phyloP scores from a whole-genome alignment of 1,284 basidiomycete genomes.

The Trametes pubescens region DNA sequence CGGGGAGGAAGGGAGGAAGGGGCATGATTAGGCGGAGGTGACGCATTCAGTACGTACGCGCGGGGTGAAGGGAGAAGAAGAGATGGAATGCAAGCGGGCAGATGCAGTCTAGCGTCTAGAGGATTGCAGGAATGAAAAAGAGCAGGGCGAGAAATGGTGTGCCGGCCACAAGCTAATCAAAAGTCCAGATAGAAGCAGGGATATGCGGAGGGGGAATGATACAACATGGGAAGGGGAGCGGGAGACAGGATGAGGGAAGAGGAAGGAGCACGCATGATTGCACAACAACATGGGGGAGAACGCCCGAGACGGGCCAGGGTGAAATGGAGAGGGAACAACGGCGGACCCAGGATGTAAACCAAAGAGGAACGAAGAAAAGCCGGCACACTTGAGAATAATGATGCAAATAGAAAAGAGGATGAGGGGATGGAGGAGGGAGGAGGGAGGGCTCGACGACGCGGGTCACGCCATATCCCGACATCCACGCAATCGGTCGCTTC shows the following conservation, averaged over 20 bases:
- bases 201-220: slow-evolving; percentile 2
- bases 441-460: slow-evolving; percentile 3
- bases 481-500: slow-evolving; percentile 30
- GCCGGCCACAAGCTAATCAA: slow-evolving; percentile 24
- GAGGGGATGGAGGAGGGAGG: not conserved
- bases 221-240: slow-evolving; percentile 16
- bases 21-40: slow-evolving; percentile 23
- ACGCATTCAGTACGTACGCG: slow-evolving; percentile 13
- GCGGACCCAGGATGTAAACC: slow-evolving; percentile 9
- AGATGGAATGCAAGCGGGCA: slow-evolving; percentile 11
- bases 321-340: slow-evolving; percentile 6
- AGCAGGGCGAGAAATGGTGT: slow-evolving; percentile 11
- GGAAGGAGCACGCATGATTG: slow-evolving; percentile 15
- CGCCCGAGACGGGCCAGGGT: not conserved
- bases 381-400: slow-evolving; percentile 15
- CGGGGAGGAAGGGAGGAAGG: not conserved
- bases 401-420: not conserved
- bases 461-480: slow-evolving; percentile 32
- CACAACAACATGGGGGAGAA: slow-evolving; percentile 16
- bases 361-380: slow-evolving; percentile 15
- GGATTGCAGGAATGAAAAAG: slow-evolving; percentile 4
- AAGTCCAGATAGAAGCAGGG: slow-evolving; percentile 5
- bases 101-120: slow-evolving; percentile 29
- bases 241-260: not conserved
- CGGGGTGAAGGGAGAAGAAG: not conserved